Evolutionary conservation across 2,329 filamentous ascomycete genomes (phyloP).

Genomic region (Blastomyces percursus): DNA sequence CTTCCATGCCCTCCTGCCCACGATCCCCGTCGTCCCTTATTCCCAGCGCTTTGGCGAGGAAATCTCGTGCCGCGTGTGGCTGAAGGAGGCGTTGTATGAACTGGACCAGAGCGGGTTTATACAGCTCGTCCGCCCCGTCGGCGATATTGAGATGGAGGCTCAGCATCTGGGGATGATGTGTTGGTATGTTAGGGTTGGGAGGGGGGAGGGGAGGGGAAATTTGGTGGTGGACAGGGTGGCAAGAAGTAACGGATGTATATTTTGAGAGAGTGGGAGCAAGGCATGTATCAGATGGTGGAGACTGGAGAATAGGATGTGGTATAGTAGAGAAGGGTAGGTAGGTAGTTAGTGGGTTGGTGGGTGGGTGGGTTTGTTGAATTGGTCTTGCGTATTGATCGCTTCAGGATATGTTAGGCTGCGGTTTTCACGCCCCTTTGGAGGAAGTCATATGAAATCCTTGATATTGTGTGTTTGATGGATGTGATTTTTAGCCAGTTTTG

Average conservation of each 20-base stretch:
- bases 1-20: slow-evolving; percentile 13
- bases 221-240: background rate
- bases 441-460: background rate
- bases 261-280: background rate
- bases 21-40: slow-evolving; percentile 13
- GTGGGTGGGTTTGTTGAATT: background rate
- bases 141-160: slow-evolving; percentile 16
- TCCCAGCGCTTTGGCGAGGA: slow-evolving; percentile 16
- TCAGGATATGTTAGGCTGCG: background rate
- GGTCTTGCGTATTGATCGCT: background rate
- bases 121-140: slow-evolving; percentile 11
- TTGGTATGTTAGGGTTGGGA: background rate
- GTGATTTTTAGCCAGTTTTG: background rate
- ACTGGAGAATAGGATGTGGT: background rate
- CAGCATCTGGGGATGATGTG: slow-evolving; percentile 1
- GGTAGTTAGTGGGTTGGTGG: too few species aligned
- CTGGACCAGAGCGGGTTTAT: slow-evolving; percentile 20
- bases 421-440: background rate
- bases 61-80: slow-evolving; percentile 18
- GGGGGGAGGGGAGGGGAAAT: background rate
- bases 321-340: background rate
- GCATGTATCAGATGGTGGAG: background rate
- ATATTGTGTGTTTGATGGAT: background rate
- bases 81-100: slow-evolving; percentile 18
- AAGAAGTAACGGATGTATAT: background rate